Conservation (phyloP, 2,329 filamentous ascomycete genomes). For the Sporothrix schenckii region DNA sequence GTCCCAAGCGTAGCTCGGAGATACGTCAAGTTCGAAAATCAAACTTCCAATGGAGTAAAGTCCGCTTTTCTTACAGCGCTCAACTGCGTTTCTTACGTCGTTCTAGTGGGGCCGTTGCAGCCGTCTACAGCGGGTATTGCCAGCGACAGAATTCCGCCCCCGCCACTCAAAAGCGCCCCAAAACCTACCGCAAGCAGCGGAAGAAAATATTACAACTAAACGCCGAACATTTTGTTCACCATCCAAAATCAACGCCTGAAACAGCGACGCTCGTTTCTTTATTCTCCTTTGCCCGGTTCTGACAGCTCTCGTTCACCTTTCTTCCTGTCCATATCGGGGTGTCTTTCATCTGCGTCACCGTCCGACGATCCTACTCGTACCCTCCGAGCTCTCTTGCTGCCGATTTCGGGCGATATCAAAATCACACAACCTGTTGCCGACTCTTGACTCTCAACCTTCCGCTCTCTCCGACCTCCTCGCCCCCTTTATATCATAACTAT, state of each 20-base stretch:
- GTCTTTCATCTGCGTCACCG: conserved; percentile 14
- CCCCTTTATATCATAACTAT: not conserved
- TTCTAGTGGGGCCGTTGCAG: conserved; percentile 1
- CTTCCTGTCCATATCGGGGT: not conserved
- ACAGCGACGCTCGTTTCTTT: not conserved
- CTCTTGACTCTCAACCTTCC: not conserved
- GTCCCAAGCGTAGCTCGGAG: conserved; percentile 22
- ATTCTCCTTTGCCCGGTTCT: not conserved
- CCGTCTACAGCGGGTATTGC: conserved; percentile 15
- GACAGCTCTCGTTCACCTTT: not conserved
- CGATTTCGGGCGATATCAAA: conserved; percentile 23
- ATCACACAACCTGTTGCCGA: not conserved
- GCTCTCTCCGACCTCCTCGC: not conserved
- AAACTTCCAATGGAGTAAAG: not conserved
- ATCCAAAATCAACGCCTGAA: not conserved
- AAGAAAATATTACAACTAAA: conserved; percentile 20
- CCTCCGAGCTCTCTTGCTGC: conserved; percentile 1
- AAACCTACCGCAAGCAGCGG: not conserved
- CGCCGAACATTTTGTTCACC: conserved; percentile 18
- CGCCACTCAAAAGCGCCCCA: conserved; percentile 12
- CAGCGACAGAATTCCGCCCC: conserved; percentile 6
- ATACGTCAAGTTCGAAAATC: conserved; percentile 26
- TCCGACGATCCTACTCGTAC: not conserved
- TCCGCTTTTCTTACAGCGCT: not conserved
- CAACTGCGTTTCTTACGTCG: not conserved